Evolutionary conservation across 805 yeast species (phyloP).

Genomic region (Torulaspora quercuum): DNA sequence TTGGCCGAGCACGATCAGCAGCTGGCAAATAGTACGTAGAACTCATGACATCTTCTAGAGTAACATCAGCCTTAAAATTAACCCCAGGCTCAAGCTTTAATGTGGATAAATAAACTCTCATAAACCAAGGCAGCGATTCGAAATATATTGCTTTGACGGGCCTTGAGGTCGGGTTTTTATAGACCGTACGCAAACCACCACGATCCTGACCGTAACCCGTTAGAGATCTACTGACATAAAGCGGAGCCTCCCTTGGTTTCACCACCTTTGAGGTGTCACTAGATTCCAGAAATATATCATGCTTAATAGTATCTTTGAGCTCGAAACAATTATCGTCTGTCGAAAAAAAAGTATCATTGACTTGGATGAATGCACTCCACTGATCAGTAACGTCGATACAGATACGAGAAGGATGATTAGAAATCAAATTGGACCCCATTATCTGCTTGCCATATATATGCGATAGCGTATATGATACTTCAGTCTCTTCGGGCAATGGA

Average conservation of each 20-base stretch:
- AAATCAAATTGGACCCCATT: constrained; percentile 60
- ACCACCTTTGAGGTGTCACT: constrained; percentile 44
- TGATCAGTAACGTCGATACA: constrained; percentile 41
- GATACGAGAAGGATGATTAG: constrained; percentile 40
- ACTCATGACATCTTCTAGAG: constrained; percentile 41
- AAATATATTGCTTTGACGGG: constrained; percentile 56
- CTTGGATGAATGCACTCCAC: constrained; percentile 46
- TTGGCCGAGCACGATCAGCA: constrained; percentile 72
- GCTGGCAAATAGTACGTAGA: constrained; percentile 70
- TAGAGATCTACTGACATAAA: constrained; percentile 75
- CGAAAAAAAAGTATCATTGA: constrained; percentile 31
- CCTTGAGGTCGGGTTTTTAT: constrained; percentile 59
- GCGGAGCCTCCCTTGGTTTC: constrained; percentile 50
- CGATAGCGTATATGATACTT: constrained; percentile 50
- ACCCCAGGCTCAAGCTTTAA: constrained; percentile 40
- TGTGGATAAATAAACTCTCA: constrained; percentile 77
- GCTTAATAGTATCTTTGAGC: constrained; percentile 24
- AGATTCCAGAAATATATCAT: constrained; percentile 39
- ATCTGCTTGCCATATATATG: constrained; percentile 69
- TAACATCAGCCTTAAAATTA: constrained; percentile 13
- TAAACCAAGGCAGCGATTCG: constrained; percentile 91
- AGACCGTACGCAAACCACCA: constrained; percentile 81
- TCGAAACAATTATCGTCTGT: constrained; percentile 41
- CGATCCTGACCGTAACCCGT: constrained; percentile 89
- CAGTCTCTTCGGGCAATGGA: constrained; percentile 57